Evolutionary conservation across 2,329 filamentous ascomycete species (phyloP).

Genomic region (Penicillium sp.): DNA sequence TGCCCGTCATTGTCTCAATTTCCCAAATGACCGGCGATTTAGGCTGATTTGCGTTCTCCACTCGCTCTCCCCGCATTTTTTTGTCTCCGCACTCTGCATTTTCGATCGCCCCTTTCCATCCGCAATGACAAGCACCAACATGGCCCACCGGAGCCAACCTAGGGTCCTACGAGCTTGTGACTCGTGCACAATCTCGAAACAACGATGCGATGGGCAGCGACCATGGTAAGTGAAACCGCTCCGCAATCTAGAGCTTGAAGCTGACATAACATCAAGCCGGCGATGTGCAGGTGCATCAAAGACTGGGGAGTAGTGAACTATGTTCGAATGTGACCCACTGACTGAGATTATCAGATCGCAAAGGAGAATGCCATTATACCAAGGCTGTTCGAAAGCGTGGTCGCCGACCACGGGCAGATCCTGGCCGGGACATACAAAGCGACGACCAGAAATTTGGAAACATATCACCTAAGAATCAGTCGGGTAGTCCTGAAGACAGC

Average conservation of each 20-base stretch:
- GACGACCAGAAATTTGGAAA: background rate
- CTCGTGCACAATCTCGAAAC: conserved; percentile 45
- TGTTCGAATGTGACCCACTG: background rate
- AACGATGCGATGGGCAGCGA: conserved; percentile 47
- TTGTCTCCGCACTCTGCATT: conserved; percentile 13
- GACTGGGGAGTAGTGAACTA: too few species aligned
- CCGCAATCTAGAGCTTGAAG: background rate
- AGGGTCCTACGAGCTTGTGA: conserved; percentile 39
- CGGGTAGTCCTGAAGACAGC: conserved; percentile 5
- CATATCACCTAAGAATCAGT: background rate
- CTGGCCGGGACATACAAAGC: background rate
- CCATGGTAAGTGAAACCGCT: conserved; percentile 41
- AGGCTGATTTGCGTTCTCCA: background rate
- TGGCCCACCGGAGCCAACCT: conserved; percentile 10
- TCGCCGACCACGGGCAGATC: conserved; percentile 15
- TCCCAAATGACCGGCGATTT: background rate
- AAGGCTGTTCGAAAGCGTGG: conserved; percentile 29
- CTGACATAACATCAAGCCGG: conserved; percentile 16
- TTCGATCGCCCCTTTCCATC: background rate
- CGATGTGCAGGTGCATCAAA: conserved; percentile 24
- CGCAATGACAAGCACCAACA: conserved; percentile 5
- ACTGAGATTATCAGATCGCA: conserved; percentile 13
- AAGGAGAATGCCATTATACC: conserved; percentile 26
- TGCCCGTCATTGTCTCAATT: background rate
- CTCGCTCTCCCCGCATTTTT: conserved; percentile 11